Evolutionary conservation across 2,329 filamentous ascomycete genomes (phyloP).

Genomic region (Alternaria sp.): DNA sequence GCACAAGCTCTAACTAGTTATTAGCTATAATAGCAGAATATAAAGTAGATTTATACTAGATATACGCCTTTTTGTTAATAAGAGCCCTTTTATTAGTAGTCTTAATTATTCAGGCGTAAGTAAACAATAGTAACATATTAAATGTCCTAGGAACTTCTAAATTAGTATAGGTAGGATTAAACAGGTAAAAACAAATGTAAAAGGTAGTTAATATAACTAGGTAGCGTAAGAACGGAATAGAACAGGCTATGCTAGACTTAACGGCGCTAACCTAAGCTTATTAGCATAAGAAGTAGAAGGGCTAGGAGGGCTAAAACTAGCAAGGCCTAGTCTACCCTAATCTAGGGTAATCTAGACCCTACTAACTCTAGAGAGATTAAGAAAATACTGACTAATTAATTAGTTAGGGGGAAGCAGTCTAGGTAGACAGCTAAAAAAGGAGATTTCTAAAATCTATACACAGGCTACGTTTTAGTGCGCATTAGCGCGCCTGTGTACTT

Average conservation of each 20-base stretch:
- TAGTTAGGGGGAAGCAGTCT: too few species aligned
- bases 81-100: background rate
- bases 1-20: too few species aligned
- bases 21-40: background rate
- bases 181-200: too few species aligned
- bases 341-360: too few species aligned
- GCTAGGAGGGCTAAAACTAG: too few species aligned
- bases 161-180: background rate
- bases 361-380: too few species aligned
- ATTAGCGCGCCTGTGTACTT: background rate
- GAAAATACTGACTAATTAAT: too few species aligned
- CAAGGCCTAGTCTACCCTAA: too few species aligned
- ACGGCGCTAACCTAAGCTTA: background rate
- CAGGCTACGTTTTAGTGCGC: background rate
- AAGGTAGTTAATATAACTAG: background rate
- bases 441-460: background rate
- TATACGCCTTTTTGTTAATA: too few species aligned
- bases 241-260: background rate
- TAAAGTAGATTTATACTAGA: background rate
- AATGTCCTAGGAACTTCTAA: background rate
- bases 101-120: too few species aligned
- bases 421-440: background rate
- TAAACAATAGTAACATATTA: background rate
- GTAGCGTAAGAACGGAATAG: background rate
- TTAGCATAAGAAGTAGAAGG: background rate